These are phyloP conservation scores for Tolypocladium nubicola DNA, from an alignment of 2,329 filamentous ascomycete genomes.

Conservation along the genomic window DNA sequence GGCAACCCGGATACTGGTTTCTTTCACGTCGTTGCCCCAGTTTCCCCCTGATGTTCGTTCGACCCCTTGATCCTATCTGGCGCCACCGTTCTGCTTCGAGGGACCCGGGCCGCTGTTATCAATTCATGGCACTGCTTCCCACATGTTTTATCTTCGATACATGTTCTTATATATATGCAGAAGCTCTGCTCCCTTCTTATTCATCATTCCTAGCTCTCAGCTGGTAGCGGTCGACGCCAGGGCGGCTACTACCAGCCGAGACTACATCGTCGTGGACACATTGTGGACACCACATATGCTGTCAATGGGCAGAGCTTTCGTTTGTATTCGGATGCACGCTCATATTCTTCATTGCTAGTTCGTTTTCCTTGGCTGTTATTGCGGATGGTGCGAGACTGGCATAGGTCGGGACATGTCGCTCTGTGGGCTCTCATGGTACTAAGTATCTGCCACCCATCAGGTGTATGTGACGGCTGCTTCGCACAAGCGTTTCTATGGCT, in stretches of 20 bases:
- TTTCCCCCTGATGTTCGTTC: background rate
- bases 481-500: background rate
- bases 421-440: background rate
- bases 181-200: background rate
- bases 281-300: background rate
- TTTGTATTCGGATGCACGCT: background rate
- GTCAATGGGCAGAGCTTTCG: no score
- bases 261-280: background rate
- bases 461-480: background rate
- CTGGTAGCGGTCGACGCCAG: background rate
- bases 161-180: background rate
- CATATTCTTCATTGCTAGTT: background rate
- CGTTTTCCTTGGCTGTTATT: background rate
- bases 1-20: background rate
- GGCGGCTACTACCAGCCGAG: background rate
- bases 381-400: background rate
- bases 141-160: background rate
- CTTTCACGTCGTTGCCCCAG: background rate
- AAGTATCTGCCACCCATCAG: background rate
- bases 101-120: background rate
- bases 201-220: no score
- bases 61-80: background rate
- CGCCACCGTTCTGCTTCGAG: background rate
- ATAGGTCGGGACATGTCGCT: background rate
- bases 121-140: background rate